These are phyloP conservation scores for Paxillus rubicundulus DNA, from an alignment of 768 basidiomycete genomes.

Conservation along the genomic window DNA sequence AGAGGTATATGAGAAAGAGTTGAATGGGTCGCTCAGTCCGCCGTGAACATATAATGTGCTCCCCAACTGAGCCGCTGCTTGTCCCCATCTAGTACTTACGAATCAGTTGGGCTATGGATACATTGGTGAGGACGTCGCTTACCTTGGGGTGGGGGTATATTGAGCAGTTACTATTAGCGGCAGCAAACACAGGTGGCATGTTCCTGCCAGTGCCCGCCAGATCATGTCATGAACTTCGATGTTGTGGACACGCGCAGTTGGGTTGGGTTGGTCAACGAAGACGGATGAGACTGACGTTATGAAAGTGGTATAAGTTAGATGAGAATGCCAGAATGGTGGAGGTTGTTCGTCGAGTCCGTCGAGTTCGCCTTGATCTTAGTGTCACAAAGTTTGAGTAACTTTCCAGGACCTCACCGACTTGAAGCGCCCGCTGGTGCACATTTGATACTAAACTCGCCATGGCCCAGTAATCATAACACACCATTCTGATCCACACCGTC, in stretches of 20 bases:
- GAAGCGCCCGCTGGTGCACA: not conserved
- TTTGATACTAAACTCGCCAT: too few relatives aligned
- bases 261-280: not conserved
- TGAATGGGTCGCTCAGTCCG: slow-evolving; percentile 72
- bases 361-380: too few relatives aligned
- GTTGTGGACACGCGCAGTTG: not conserved
- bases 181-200: slow-evolving; percentile 13
- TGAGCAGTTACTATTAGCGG: slow-evolving; percentile 15
- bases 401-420: too few relatives aligned
- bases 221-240: slow-evolving; percentile 7
- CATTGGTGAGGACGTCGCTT: not conserved
- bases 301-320: slow-evolving; percentile 16
- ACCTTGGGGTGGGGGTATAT: slow-evolving; percentile 27
- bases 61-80: slow-evolving; percentile 59
- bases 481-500: too few relatives aligned
- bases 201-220: not conserved
- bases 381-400: too few relatives aligned
- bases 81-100: slow-evolving; percentile 82
- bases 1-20: slow-evolving; percentile 67
- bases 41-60: slow-evolving; percentile 71
- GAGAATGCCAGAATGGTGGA: slow-evolving; percentile 9
- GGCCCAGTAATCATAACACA: too few relatives aligned
- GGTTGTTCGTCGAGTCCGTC: slow-evolving; percentile 18
- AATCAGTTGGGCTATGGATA: slow-evolving; percentile 5
- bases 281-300: not conserved